Conservation (phyloP, 345 rosid species). For the Cardamine occulta region DNA sequence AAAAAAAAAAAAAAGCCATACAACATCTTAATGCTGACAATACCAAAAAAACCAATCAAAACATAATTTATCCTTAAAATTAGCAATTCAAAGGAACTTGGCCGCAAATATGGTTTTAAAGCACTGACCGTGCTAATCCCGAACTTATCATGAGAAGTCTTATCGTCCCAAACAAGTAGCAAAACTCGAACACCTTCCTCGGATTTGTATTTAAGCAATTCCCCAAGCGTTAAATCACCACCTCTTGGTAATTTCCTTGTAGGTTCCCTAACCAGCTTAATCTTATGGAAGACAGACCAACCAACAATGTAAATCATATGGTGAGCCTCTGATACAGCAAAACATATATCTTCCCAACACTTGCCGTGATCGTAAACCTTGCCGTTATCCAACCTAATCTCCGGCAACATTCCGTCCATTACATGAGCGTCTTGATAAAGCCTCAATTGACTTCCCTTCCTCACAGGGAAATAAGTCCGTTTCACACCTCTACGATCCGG, state of each 20-base stretch:
- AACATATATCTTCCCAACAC: constrained; percentile 97
- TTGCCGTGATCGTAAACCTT: constrained; percentile 51
- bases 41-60: background rate
- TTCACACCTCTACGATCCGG: constrained; percentile 65
- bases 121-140: constrained; percentile 64
- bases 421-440: constrained; percentile 95
- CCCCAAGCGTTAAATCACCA: constrained; percentile 83
- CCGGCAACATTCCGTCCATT: constrained; percentile 50
- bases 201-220: constrained; percentile 87
- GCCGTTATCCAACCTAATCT: constrained; percentile 55
- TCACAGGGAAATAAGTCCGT: constrained; percentile 73
- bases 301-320: constrained; percentile 89
- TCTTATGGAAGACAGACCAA: constrained; percentile 87
- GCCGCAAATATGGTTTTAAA: background rate
- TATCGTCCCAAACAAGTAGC: constrained; percentile 93
- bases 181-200: constrained; percentile 92
- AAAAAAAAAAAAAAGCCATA: background rate
- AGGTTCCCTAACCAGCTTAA: constrained; percentile 79
- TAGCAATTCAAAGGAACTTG: background rate
- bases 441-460: constrained; percentile 68
- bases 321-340: constrained; percentile 89
- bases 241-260: constrained; percentile 67
- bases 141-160: constrained; percentile 75
- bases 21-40: constrained; percentile 11
- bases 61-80: background rate